Evolutionary conservation across 495 filamentous ascomycete genomes (phyloP).

Genomic region (Ramalina peruviana): DNA sequence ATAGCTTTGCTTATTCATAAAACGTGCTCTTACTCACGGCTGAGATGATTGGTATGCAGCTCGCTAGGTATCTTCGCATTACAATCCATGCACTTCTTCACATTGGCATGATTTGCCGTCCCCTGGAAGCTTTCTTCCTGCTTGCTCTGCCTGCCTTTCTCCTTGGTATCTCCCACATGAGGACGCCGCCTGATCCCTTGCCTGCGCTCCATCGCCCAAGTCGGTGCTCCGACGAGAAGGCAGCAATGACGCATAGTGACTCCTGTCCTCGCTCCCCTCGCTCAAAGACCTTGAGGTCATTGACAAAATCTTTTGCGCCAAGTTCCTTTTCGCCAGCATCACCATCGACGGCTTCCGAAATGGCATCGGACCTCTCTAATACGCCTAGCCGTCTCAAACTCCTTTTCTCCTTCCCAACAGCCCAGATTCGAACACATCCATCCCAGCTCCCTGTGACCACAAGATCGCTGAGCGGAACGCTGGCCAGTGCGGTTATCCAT

Average conservation of each 20-base stretch:
- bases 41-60: too few species aligned
- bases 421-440: slow-evolving; percentile 75
- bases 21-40: too few species aligned
- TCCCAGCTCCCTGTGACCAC: slow-evolving; percentile 90
- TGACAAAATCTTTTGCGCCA: slow-evolving; percentile 60
- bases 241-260: slow-evolving; percentile 67
- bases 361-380: neutral
- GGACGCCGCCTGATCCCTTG: slow-evolving; percentile 59
- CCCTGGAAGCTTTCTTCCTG: slow-evolving; percentile 11
- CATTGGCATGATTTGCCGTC: too few species aligned
- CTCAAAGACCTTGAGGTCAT: slow-evolving; percentile 76
- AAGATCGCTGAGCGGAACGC: slow-evolving; percentile 75
- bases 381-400: slow-evolving; percentile 57
- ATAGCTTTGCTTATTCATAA: too few species aligned
- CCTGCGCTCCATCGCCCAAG: slow-evolving; percentile 62
- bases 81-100: too few species aligned
- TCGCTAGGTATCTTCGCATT: too few species aligned
- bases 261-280: slow-evolving; percentile 52
- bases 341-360: slow-evolving; percentile 14
- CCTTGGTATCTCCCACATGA: slow-evolving; percentile 66
- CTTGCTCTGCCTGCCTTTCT: slow-evolving; percentile 8
- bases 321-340: slow-evolving; percentile 14
- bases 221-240: slow-evolving; percentile 72
- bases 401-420: slow-evolving; percentile 66
- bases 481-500: slow-evolving; percentile 79